Evolutionary conservation across 805 yeast species (phyloP).

Genomic region (Starmerella bacillaris): DNA sequence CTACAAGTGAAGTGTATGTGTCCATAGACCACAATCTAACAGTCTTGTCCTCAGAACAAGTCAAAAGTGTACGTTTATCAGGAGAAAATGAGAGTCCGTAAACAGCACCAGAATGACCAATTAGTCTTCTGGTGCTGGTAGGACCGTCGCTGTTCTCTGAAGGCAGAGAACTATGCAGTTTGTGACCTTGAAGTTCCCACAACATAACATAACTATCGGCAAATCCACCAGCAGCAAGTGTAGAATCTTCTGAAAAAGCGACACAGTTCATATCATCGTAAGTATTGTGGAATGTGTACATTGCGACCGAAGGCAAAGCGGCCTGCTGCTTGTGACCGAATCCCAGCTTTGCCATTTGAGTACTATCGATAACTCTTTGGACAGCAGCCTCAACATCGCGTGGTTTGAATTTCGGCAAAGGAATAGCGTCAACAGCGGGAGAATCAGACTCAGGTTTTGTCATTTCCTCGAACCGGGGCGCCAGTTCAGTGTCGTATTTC

Average conservation of each 20-base stretch:
- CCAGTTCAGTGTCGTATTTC: constrained; percentile 25
- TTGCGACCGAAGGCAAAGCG: constrained; percentile 81
- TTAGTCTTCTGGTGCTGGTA: constrained; percentile 31
- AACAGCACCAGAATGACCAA: constrained; percentile 91
- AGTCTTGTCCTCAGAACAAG: constrained; percentile 81
- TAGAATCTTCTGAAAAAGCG: constrained; percentile 73
- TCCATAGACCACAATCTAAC: constrained; percentile 89
- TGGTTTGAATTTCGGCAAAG: constrained; percentile 70
- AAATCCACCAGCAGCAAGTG: constrained; percentile 83
- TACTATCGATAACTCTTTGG: constrained; percentile 59
- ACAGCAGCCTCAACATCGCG: constrained; percentile 67
- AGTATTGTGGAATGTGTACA: constrained; percentile 96
- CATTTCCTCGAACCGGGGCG: constrained; percentile 48
- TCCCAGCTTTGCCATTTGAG: constrained; percentile 53
- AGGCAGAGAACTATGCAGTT: constrained; percentile 29
- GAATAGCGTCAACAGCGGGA: constrained; percentile 58
- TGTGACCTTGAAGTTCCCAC: constrained; percentile 88
- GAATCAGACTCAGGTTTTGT: constrained; percentile 33
- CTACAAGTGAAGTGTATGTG: constrained; percentile 70
- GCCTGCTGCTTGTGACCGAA: constrained; percentile 32
- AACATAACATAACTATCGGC: constrained; percentile 78
- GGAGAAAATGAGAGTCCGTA: constrained; percentile 84
- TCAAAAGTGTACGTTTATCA: constrained; percentile 61
- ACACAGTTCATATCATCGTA: constrained; percentile 73
- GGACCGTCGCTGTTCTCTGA: constrained; percentile 12